Conservation (phyloP, 2,329 filamentous ascomycete species). For the Macrophomina pseudophaseolina region DNA sequence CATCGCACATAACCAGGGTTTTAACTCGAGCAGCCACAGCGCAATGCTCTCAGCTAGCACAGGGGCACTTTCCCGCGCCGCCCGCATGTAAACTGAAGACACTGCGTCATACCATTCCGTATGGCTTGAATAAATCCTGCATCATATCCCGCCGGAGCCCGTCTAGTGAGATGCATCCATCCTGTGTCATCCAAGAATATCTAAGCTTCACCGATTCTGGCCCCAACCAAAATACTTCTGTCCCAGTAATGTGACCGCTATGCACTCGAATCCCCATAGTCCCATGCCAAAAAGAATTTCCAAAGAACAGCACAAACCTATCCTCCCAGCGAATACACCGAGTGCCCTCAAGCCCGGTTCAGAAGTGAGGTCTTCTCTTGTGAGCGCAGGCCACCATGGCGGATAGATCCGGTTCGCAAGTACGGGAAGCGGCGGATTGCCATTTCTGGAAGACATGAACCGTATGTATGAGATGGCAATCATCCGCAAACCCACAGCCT, state of each 20-base stretch:
- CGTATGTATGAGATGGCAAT: slow-evolving; percentile 33
- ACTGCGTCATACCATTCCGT: neutral
- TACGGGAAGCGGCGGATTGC: neutral
- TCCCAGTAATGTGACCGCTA: slow-evolving; percentile 37
- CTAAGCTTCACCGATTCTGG: neutral
- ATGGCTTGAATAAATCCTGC: neutral
- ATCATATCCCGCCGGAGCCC: neutral
- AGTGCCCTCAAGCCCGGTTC: slow-evolving; percentile 26
- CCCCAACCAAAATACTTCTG: slow-evolving; percentile 43
- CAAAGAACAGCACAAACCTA: slow-evolving; percentile 40
- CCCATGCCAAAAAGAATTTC: slow-evolving; percentile 41
- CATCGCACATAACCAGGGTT: slow-evolving; percentile 22
- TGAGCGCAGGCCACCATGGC: slow-evolving; percentile 6
- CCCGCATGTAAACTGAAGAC: neutral
- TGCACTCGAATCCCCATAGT: slow-evolving; percentile 42
- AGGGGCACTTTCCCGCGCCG: no score
- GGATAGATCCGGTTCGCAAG: neutral
- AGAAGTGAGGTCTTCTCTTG: slow-evolving; percentile 4
- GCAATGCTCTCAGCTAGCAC: neutral
- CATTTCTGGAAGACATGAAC: slow-evolving; percentile 28
- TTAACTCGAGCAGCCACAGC: slow-evolving; percentile 15
- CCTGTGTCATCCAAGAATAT: neutral
- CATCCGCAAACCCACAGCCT: slow-evolving; percentile 37
- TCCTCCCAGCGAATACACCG: slow-evolving; percentile 37
- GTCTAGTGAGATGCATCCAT: neutral